Evolutionary conservation across 495 filamentous ascomycete genomes (phyloP).

Genomic region (Amorphotheca resinae): DNA sequence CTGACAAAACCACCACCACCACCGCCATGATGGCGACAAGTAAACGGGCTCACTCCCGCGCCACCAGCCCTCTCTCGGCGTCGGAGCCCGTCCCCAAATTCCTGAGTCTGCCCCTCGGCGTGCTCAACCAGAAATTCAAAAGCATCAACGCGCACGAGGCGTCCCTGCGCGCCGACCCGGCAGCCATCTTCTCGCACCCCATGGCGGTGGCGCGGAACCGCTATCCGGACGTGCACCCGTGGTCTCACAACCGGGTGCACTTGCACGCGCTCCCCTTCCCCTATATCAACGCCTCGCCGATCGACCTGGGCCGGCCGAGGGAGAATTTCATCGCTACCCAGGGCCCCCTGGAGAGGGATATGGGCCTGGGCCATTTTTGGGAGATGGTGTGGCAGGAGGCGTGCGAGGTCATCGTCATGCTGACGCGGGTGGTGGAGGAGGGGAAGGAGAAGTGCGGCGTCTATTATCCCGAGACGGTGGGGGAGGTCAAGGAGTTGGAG

Average conservation of each 20-base stretch:
- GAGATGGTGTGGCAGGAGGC: constrained; percentile 71
- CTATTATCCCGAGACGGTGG: constrained; percentile 58
- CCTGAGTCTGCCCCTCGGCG: background rate
- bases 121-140: background rate
- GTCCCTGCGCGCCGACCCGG: background rate
- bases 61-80: background rate
- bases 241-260: constrained; percentile 68
- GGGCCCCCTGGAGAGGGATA: constrained; percentile 53
- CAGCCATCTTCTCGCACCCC: constrained; percentile 1
- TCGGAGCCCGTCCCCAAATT: background rate
- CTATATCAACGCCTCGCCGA: constrained; percentile 92
- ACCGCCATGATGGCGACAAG: no score
- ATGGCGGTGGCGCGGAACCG: constrained; percentile 43
- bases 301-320: constrained; percentile 50
- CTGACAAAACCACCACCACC: no score
- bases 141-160: background rate
- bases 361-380: constrained; percentile 63
- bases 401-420: constrained; percentile 82
- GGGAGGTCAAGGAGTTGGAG: constrained; percentile 41
- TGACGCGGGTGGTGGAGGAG: constrained; percentile 72
- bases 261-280: constrained; percentile 49
- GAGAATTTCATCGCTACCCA: constrained; percentile 43
- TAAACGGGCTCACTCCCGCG: background rate
- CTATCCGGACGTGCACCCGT: constrained; percentile 75
- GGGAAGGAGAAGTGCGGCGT: constrained; percentile 76